Conservation (phyloP, 2,329 filamentous ascomycete genomes). For the Chaetomiaceae sp. region DNA sequence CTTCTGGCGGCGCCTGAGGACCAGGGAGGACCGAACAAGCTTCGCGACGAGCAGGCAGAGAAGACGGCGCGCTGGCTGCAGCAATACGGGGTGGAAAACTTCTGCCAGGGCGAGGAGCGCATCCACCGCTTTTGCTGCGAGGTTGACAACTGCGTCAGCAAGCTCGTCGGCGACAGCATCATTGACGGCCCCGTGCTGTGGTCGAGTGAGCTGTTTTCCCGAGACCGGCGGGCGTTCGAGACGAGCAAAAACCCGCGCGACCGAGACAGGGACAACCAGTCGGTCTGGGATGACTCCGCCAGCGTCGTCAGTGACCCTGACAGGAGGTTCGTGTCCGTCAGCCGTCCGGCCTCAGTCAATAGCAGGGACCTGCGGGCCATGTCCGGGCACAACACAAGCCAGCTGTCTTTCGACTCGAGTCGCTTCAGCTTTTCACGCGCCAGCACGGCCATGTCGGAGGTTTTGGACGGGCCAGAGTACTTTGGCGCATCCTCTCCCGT, state of each 20-base stretch:
- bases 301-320: conserved; percentile 55
- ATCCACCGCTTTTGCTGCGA: conserved; percentile 93
- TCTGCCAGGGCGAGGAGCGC: conserved; percentile 89
- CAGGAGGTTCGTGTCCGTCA: conserved; percentile 42
- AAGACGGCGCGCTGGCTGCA: conserved; percentile 79
- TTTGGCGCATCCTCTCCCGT: conserved; percentile 65
- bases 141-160: conserved; percentile 78
- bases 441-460: conserved; percentile 57
- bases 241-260: conserved; percentile 39
- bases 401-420: conserved; percentile 63
- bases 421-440: conserved; percentile 58
- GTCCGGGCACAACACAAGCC: conserved; percentile 59
- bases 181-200: conserved; percentile 83
- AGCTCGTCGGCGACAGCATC: conserved; percentile 78
- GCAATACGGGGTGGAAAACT: conserved; percentile 79
- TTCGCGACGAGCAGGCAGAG: conserved; percentile 92
- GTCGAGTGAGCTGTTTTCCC: conserved; percentile 83
- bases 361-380: conserved; percentile 52
- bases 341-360: conserved; percentile 48
- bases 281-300: conserved; percentile 47
- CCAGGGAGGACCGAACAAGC: conserved; percentile 87
- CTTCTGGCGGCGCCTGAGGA: conserved; percentile 76
- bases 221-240: conserved; percentile 64
- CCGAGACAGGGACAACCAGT: conserved; percentile 41
- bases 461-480: conserved; percentile 66